These are phyloP conservation scores for Microascus cirrosus DNA, from an alignment of 2,329 filamentous ascomycete genomes.

Conservation along the genomic window DNA sequence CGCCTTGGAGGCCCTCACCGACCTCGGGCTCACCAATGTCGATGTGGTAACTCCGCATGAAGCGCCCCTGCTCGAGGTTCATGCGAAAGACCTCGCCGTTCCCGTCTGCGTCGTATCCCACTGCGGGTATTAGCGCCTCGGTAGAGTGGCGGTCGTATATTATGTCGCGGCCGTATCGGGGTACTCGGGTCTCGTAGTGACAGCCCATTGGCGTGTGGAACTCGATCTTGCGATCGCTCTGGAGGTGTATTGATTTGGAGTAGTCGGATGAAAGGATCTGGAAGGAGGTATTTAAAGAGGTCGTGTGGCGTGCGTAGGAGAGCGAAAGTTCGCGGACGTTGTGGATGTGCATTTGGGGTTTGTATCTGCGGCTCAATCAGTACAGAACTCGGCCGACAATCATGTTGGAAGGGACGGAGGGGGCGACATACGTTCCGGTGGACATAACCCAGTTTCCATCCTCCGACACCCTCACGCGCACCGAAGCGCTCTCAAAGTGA, in stretches of 20 bases:
- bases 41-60: conserved; percentile 88
- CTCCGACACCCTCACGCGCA: conserved; percentile 79
- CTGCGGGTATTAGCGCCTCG: conserved; percentile 77
- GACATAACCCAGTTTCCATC: conserved; percentile 98
- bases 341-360: conserved; percentile 78
- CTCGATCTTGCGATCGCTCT: conserved; percentile 82
- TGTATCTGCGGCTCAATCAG: conserved; percentile 4
- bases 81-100: conserved; percentile 86
- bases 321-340: conserved; percentile 86
- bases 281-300: conserved; percentile 84
- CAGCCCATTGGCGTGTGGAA: conserved; percentile 85
- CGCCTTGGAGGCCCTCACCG: conserved; percentile 61
- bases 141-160: conserved; percentile 72
- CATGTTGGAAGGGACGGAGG: background rate
- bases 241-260: conserved; percentile 86
- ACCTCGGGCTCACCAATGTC: conserved; percentile 66
- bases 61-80: conserved; percentile 83
- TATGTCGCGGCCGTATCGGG: conserved; percentile 83
- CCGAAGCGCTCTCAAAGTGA: conserved; percentile 91
- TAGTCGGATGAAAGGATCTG: conserved; percentile 82
- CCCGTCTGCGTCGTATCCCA: conserved; percentile 76
- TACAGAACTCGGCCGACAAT: background rate
- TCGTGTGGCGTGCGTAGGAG: conserved; percentile 88
- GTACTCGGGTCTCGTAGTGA: conserved; percentile 81
- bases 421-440: conserved; percentile 57